Base-by-base conservation (phyloP, 371 early-diverging fungal species). In the Circinella umbellata region DNA sequence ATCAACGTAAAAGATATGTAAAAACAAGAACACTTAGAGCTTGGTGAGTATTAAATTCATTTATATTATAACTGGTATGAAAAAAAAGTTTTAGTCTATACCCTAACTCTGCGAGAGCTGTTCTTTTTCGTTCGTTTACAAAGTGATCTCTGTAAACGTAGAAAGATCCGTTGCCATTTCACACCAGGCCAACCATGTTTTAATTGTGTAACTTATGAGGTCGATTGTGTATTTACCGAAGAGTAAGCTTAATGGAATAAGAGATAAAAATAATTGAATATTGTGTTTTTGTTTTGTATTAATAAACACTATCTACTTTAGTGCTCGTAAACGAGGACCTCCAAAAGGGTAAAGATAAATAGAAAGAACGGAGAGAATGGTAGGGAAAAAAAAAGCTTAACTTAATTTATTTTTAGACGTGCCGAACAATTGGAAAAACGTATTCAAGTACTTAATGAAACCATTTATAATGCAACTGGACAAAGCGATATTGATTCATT, bases 401-500 rank as follows among this genome's bases (percentile, higher is more conserved):
- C 14, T 15, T 51, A n/a, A 51, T 13, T 17, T 60, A 47, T 60
- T 66, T 17, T 57, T 67, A 79, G 83, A n/a, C 78, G 81, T 48
- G 76, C 78, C 13, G 84, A 81, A 61, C 76, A 81, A 18, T 67
- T 83, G 15, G 81, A 81, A 66, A 74, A 76, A 55, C 72, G 79
- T 39, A 76, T 83, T 4, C 62, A 72, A 64, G 74, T 72, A 39
- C 74, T 79, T 3, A 78, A 79, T 71, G 67, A 71, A 14, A n/a
- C 61, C 3, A 18, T 81, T 7, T 63, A 65, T 20, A 53, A 57
- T 20, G n/a, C 64, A 5, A 47, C 64, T 5, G 66, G 72, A 11
- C 27, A 34, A 42, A 62, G 48, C 9, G 64, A 61, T 54, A 59
- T 38, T 27, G 73, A 49, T 53, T 46, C 10, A 20, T 49, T 59